Evolutionary conservation across 2,329 filamentous ascomycete genomes (phyloP).

Genomic region (Colletotrichum gloeosporioides): DNA sequence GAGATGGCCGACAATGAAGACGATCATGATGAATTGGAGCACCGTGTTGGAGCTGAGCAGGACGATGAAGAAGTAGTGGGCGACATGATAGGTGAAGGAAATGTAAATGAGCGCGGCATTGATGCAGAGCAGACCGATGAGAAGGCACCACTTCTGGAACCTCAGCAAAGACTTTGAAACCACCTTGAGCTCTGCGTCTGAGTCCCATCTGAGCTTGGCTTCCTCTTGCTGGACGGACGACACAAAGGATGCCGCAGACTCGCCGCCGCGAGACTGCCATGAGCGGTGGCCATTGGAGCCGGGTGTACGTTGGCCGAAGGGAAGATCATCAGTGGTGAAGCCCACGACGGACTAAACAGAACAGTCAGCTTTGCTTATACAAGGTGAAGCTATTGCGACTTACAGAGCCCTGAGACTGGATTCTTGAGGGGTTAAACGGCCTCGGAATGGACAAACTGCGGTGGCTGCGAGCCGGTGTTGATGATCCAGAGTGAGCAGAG

Average conservation of each 20-base stretch:
- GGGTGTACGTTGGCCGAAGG: constrained; percentile 35
- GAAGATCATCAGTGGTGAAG: constrained; percentile 31
- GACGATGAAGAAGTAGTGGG: constrained; percentile 49
- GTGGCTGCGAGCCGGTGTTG: constrained; percentile 12
- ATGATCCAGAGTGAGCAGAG: background rate
- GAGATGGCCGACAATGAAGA: constrained; percentile 39
- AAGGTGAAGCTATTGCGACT: background rate
- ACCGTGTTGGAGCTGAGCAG: constrained; percentile 52
- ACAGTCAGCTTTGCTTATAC: background rate
- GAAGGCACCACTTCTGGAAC: constrained; percentile 44
- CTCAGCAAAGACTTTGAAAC: constrained; percentile 41
- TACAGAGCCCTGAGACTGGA: constrained; percentile 15
- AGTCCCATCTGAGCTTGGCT: constrained; percentile 43
- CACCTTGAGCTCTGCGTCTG: constrained; percentile 41
- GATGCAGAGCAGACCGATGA: constrained; percentile 36
- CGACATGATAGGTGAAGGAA: constrained; percentile 41
- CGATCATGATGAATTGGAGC: constrained; percentile 46
- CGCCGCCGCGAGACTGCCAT: constrained; percentile 35
- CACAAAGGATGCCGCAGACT: constrained; percentile 39
- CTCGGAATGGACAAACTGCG: constrained; percentile 20
- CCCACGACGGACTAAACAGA: constrained; percentile 35
- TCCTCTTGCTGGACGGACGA: constrained; percentile 43
- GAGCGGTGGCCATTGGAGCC: constrained; percentile 33
- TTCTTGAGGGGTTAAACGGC: background rate
- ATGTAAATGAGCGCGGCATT: constrained; percentile 42